These are phyloP conservation scores for Macrotyloma uniflorum DNA, from an alignment of 306 rosid genomes.

Conservation along the genomic window DNA sequence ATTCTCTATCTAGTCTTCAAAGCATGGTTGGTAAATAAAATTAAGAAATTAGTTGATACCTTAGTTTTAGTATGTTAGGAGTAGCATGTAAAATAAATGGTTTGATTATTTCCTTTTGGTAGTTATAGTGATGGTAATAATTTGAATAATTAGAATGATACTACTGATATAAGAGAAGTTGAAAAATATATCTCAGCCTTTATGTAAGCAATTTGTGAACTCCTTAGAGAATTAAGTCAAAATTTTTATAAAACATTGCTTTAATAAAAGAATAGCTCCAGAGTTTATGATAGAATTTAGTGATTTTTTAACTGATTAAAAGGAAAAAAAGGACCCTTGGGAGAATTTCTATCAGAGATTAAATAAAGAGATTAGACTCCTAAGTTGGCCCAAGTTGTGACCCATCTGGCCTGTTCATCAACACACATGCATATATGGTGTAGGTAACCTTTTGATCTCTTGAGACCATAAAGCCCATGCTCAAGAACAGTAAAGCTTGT, in stretches of 20 bases:
- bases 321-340: not conserved
- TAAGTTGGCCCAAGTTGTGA: not conserved
- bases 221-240: too few species aligned
- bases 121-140: not conserved
- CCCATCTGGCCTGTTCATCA: not conserved
- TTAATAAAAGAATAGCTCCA: too few species aligned
- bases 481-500: not conserved
- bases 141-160: not conserved
- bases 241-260: too few species aligned
- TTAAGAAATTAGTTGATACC: too few species aligned
- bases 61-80: too few species aligned
- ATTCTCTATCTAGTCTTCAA: too few species aligned
- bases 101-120: not conserved
- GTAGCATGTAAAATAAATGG: too few species aligned
- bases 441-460: not conserved
- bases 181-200: not conserved
- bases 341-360: too few species aligned
- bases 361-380: too few species aligned
- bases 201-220: too few species aligned
- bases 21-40: too few species aligned
- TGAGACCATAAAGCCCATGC: not conserved
- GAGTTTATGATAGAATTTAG: too few species aligned
- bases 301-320: not conserved
- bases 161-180: not conserved
- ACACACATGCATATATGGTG: not conserved